Percentiles rank a stretch among this genome's conserved stretches.
Evolutionary conservation across 2,329 filamentous ascomycete genomes (phyloP).

Genomic region (Alternaria longipes): DNA sequence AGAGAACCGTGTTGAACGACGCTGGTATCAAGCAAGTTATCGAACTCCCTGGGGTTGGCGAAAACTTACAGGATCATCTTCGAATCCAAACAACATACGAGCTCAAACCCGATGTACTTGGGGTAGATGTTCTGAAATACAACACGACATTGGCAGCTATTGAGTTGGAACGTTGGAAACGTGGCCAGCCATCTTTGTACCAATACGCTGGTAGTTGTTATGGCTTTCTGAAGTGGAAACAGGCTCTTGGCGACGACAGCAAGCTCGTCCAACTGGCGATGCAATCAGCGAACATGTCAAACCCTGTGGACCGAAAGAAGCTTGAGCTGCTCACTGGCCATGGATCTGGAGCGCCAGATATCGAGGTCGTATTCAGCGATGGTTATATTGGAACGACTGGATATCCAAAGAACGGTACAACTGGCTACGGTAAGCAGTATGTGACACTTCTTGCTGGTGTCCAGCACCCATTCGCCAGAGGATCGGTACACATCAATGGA

Average conservation of each 20-base stretch:
- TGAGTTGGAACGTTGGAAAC: constrained; percentile 50
- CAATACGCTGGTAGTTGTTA: constrained; percentile 53
- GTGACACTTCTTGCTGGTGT: constrained; percentile 42
- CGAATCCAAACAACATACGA: constrained; percentile 32
- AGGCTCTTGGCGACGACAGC: constrained; percentile 41
- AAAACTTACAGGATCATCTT: constrained; percentile 37
- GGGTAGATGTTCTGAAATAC: constrained; percentile 29
- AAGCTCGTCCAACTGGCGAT: constrained; percentile 20
- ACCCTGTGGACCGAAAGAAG: constrained; percentile 27
- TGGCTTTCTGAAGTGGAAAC: constrained; percentile 55
- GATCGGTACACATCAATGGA: constrained; percentile 31
- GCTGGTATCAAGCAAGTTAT: constrained; percentile 25
- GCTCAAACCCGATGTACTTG: constrained; percentile 24
- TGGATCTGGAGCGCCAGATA: constrained; percentile 45
- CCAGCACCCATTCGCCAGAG: constrained; percentile 42
- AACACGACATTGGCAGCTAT: constrained; percentile 46
- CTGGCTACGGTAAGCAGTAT: constrained; percentile 31
- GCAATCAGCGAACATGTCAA: constrained; percentile 21
- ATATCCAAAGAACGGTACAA: constrained; percentile 35
- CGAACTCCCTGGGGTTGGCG: constrained; percentile 31
- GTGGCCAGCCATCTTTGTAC: constrained; percentile 46
- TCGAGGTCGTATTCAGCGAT: constrained; percentile 57
- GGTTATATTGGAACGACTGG: constrained; percentile 54
- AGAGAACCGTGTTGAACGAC: constrained; percentile 14
- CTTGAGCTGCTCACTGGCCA: constrained; percentile 46